phyloP scores from a whole-genome alignment of 352 stramenopile species.

The Globisporangium paddicum region DNA sequence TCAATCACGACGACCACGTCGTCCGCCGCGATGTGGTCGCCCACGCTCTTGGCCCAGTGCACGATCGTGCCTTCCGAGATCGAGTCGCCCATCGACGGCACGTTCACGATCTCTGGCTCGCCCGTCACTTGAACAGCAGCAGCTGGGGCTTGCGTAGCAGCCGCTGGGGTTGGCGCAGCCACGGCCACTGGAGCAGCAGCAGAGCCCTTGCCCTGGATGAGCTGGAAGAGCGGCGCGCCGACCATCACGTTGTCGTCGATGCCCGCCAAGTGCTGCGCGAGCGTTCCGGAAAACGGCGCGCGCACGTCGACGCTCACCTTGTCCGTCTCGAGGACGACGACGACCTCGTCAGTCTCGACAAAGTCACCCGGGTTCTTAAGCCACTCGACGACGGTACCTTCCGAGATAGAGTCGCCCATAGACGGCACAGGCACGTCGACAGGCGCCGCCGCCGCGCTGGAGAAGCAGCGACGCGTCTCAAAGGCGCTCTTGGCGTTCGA shows the following conservation, averaged over 20 bases:
- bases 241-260: slow-evolving; percentile 96
- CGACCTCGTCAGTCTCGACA: slow-evolving; percentile 94
- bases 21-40: slow-evolving; percentile 93
- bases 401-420: slow-evolving; percentile 96
- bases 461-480: slow-evolving; percentile 34
- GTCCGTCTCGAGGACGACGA: slow-evolving; percentile 98
- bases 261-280: slow-evolving; percentile 92
- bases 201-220: slow-evolving; percentile 90
- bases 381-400: slow-evolving; percentile 97
- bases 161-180: slow-evolving; percentile 16
- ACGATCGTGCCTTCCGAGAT: slow-evolving; percentile 98
- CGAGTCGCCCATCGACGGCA: slow-evolving; percentile 92
- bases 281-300: slow-evolving; percentile 87
- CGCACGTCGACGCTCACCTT: slow-evolving; percentile 94
- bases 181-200: slow-evolving; percentile 11
- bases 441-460: slow-evolving; percentile 8
- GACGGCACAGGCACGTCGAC: slow-evolving; percentile 81
- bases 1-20: slow-evolving; percentile 98
- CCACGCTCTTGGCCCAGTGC: slow-evolving; percentile 92
- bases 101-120: slow-evolving; percentile 52
- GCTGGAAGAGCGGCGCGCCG: slow-evolving; percentile 86
- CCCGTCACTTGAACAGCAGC: slow-evolving; percentile 7
- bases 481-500: slow-evolving; percentile 6
- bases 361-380: slow-evolving; percentile 92
- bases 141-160: slow-evolving; percentile 19